Evolutionary conservation across 2,329 filamentous ascomycete species (phyloP).

Genomic region (Talaromyces funiculosus): DNA sequence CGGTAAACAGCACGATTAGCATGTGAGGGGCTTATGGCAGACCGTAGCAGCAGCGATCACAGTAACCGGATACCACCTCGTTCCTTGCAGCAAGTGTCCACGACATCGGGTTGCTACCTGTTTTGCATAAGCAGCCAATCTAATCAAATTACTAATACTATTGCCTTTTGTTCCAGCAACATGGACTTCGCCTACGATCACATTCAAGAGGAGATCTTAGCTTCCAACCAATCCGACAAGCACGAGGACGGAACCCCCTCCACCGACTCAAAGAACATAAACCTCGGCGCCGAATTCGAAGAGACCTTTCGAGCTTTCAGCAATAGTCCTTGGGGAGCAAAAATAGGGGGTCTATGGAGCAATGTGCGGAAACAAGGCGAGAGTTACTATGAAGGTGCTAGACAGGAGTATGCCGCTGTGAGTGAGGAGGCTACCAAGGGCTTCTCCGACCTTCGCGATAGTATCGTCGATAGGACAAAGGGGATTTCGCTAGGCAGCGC

Average conservation of each 20-base stretch:
- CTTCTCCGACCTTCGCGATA: slow-evolving; percentile 63
- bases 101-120: not conserved
- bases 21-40: not conserved
- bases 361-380: slow-evolving; percentile 94
- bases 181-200: slow-evolving; percentile 99
- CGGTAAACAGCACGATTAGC: not conserved
- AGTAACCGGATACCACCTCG: not conserved
- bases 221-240: slow-evolving; percentile 47
- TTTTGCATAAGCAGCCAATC: not conserved
- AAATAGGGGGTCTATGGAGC: slow-evolving; percentile 80
- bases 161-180: not conserved
- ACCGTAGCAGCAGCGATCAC: not conserved
- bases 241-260: slow-evolving; percentile 41
- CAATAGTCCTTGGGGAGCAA: slow-evolving; percentile 82
- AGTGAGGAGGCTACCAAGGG: slow-evolving; percentile 77
- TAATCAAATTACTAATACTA: not conserved
- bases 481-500: slow-evolving; percentile 59
- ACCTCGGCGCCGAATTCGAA: slow-evolving; percentile 82
- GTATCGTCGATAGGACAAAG: slow-evolving; percentile 67
- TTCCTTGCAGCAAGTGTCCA: not conserved
- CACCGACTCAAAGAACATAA: slow-evolving; percentile 34
- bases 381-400: slow-evolving; percentile 75
- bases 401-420: slow-evolving; percentile 74
- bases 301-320: slow-evolving; percentile 94
- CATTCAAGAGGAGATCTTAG: slow-evolving; percentile 75